Evolutionary conservation across 2,329 filamentous ascomycete genomes (phyloP), one percentile per base, ranked within the genome.

Genomic region (Aureobasidium sp.): DNA sequence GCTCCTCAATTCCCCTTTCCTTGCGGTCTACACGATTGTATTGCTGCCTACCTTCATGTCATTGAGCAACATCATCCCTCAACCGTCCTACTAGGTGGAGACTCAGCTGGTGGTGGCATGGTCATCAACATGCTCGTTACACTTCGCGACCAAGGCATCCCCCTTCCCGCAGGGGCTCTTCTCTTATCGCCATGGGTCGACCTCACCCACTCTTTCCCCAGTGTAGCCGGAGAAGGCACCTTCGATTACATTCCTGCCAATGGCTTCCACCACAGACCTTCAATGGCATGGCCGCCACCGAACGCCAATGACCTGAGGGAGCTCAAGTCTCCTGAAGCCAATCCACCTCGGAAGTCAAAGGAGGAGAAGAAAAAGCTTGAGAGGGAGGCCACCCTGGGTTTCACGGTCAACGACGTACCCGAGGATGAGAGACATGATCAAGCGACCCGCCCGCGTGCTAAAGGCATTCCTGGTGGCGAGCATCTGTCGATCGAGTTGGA

Each of bases 171-270:
- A 1, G 94, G 94, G 1, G 92, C 89, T 5, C 87, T 97, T 48
- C 79, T 97, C 44, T 89, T 97, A 57, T 96, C 91, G 55, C 94
- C 94, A 0, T 99, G 94, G 94, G 91, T 93, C 9, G 94, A 99
- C 72, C 77, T 97, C 59, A 96, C 91, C 0, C 93, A 97, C 72
- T 97, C 92, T 0, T 97, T 97, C 66, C 94, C 94, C 0, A 97
- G 92, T 67, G 83, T 96, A n/a, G 82, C 84, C 2, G 83, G 80
- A 5, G 84, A 91, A 44, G 86, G 84, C 55, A 83, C 84, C 0
- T 75, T 90, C 56, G 94, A 99, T 72, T 97, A 97, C 68, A 93
- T 99, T 37, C 94, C 94, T 5, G 77, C 86, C 0, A 82, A 87
- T 67, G 94, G 94, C 0, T 97, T 99, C 69, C 87, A 95, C 66